These are phyloP conservation scores for Colletotrichum sojae DNA, from an alignment of 2,329 filamentous ascomycete species.

Conservation along the genomic window DNA sequence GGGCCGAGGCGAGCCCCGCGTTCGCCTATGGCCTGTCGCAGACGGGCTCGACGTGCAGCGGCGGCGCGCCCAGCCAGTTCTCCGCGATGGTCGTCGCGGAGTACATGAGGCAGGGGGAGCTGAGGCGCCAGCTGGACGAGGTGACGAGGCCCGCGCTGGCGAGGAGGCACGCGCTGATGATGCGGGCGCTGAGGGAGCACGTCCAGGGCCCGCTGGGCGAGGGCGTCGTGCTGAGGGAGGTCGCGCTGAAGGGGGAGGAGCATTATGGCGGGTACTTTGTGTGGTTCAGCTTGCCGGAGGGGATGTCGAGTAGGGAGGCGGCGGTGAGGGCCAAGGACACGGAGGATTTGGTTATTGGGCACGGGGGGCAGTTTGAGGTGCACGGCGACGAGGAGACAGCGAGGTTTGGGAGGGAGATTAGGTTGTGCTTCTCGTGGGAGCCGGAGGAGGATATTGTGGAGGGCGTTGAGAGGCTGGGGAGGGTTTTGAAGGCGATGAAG, in stretches of 20 bases:
- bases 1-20: slow-evolving; percentile 79
- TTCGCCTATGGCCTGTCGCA: slow-evolving; percentile 66
- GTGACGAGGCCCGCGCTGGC: slow-evolving; percentile 61
- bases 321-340: slow-evolving; percentile 70
- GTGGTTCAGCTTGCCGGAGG: slow-evolving; percentile 77
- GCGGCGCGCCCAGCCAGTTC: slow-evolving; percentile 71
- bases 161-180: slow-evolving; percentile 64
- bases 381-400: slow-evolving; percentile 66
- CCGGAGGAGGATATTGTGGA: slow-evolving; percentile 75
- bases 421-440: slow-evolving; percentile 82
- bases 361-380: slow-evolving; percentile 80
- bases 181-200: slow-evolving; percentile 67
- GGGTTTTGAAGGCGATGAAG: slow-evolving; percentile 55
- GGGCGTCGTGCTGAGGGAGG: slow-evolving; percentile 64
- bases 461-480: slow-evolving; percentile 75
- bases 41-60: slow-evolving; percentile 68
- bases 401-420: slow-evolving; percentile 71
- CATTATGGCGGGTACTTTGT: slow-evolving; percentile 88
- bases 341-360: slow-evolving; percentile 77
- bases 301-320: slow-evolving; percentile 66
- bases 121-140: slow-evolving; percentile 60
- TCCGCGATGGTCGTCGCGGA: slow-evolving; percentile 65
- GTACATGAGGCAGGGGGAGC: slow-evolving; percentile 59
- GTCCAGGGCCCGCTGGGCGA: slow-evolving; percentile 69
- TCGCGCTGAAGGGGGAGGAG: slow-evolving; percentile 52